Percentiles rank a stretch among this genome's conserved stretches.
These are phyloP conservation scores for Candida smagusa DNA, from an alignment of 1,139 yeast genomes.

Conservation along the genomic window DNA sequence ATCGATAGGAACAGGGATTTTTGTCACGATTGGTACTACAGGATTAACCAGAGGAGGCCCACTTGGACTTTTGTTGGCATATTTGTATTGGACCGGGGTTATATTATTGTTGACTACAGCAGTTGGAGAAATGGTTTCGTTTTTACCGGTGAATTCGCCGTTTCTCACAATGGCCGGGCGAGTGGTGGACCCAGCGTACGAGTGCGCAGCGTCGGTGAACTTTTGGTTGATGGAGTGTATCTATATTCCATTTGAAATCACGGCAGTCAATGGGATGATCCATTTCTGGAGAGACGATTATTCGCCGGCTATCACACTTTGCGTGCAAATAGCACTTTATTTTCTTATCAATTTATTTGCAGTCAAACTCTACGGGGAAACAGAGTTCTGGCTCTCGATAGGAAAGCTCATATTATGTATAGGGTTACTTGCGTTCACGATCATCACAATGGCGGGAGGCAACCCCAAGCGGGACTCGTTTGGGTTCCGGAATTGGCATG, in stretches of 20 bases:
- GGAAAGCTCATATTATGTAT: slow-evolving; percentile 69
- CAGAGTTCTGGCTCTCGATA: slow-evolving; percentile 76
- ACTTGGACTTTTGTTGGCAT: slow-evolving; percentile 41
- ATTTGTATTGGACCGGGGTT: slow-evolving; percentile 46
- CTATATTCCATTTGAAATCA: slow-evolving; percentile 77
- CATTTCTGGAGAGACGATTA: slow-evolving; percentile 80
- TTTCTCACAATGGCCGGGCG: slow-evolving; percentile 54
- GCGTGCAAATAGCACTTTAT: slow-evolving; percentile 61
- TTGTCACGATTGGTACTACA: slow-evolving; percentile 44
- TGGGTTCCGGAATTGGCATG: slow-evolving; percentile 66
- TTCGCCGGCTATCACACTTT: slow-evolving; percentile 62
- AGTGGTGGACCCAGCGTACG: slow-evolving; percentile 64
- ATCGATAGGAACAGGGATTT: slow-evolving; percentile 48
- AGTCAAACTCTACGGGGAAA: slow-evolving; percentile 71
- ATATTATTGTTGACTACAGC: slow-evolving; percentile 62
- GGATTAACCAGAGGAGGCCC: slow-evolving; percentile 48
- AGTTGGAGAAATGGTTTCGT: slow-evolving; percentile 82
- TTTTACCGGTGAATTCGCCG: slow-evolving; percentile 68
- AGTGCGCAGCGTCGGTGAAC: slow-evolving; percentile 77
- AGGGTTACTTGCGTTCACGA: slow-evolving; percentile 70
- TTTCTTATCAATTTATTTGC: slow-evolving; percentile 66
- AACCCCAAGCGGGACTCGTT: slow-evolving; percentile 64
- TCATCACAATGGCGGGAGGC: slow-evolving; percentile 83
- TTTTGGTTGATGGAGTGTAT: slow-evolving; percentile 76
- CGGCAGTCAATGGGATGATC: slow-evolving; percentile 72